Evolutionary conservation across 495 filamentous ascomycete genomes (phyloP), one percentile per base, ranked within the genome.

Genomic region (Opeltia flavorubescens): DNA sequence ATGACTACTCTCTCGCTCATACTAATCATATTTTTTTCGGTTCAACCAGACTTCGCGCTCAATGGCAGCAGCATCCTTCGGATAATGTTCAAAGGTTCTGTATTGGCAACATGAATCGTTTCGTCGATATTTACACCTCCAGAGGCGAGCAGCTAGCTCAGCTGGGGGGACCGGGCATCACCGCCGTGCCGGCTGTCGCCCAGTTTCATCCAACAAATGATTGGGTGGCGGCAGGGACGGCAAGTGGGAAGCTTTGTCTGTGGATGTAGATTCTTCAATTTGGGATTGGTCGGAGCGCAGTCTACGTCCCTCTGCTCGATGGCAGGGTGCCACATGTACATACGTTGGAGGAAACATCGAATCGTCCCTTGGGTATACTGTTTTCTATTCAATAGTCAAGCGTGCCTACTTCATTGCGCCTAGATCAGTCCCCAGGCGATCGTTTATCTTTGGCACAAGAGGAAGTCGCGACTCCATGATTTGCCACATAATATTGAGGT

Each of bases 91-190:
- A 94, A 46, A 83, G 85, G 40, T 86, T 96, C 62, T 87, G 79
- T 36, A 89, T 98, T 49, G 93, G 85, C 1, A 96, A 95, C 58
- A 96, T 96, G 91, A 95, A 95, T 59, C 78, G 91, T 17, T 95
- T 95, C 52, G 84, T 96, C 2, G 91, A 98, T 59, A 75, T 98
- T 5, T 96, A 81, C 61, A 80, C 78, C 11, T 66, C 72, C 8
- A 68, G 76, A 27, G 91, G 91, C 2, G 80, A 91, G 56, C 89
- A 95, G 62, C 68, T 98, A 28, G 93, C 86, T 3, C 89, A 96
- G 66, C 68, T 98, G 5, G 84, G 80, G 2, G 84, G 86, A 5
- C 83, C 89, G 3, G 84, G 84, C 2, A 93, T 96, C 50, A 94
- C 84, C 11, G 89, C 91, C 18, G 93, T 98, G 7, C 91, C 91